phyloP scores from a whole-genome alignment of 164 flowering plant species.

The Nymphaea thermarum region DNA sequence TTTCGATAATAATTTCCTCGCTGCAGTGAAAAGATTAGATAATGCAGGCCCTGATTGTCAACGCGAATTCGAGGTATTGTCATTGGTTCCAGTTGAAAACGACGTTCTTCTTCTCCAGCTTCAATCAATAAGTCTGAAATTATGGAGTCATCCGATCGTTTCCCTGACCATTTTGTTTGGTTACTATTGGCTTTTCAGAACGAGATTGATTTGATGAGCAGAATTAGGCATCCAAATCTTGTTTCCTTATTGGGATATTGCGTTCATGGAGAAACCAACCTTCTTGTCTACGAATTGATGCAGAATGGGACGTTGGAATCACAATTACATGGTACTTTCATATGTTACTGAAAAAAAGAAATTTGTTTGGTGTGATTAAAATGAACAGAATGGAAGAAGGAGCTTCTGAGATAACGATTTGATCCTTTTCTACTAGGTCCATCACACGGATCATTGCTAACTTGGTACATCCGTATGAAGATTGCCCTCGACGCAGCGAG shows the following conservation, averaged over 20 bases:
- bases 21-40: conserved; percentile 68
- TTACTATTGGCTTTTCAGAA: conserved; percentile 39
- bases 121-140: too few species aligned
- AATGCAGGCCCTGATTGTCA: conserved; percentile 37
- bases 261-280: conserved; percentile 40
- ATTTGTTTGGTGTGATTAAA: not conserved
- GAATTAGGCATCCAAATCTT: conserved; percentile 66
- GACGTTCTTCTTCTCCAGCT: not conserved
- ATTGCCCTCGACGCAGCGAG: conserved; percentile 92
- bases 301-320: conserved; percentile 75
- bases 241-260: conserved; percentile 65
- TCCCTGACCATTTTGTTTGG: too few species aligned
- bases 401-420: not conserved
- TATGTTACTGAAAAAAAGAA: not conserved
- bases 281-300: conserved; percentile 84
- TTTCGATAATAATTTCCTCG: conserved; percentile 35
- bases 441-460: conserved; percentile 57
- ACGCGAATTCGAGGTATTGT: conserved; percentile 66
- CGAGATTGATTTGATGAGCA: conserved; percentile 64
- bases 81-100: not conserved
- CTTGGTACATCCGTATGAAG: conserved; percentile 84
- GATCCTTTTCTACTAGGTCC: conserved; percentile 37
- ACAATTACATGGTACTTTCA: conserved; percentile 66
- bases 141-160: too few species aligned
- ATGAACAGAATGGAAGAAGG: not conserved